These are phyloP conservation scores for Ambrosiella xylebori DNA, from an alignment of 2,329 filamentous ascomycete species.

Conservation along the genomic window DNA sequence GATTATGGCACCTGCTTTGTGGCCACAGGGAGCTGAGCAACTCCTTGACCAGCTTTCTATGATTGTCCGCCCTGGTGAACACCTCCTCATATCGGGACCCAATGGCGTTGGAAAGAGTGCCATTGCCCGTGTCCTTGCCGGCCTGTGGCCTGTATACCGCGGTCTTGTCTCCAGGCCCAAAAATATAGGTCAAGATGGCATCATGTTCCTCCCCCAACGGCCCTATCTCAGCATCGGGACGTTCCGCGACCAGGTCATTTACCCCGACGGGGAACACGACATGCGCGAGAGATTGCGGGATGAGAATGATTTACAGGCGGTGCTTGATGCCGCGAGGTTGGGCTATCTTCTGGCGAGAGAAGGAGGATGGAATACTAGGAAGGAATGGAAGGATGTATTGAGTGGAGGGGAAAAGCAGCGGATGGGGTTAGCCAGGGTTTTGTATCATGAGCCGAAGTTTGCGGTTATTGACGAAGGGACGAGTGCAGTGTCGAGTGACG, in stretches of 20 bases:
- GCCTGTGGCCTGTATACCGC: conserved; percentile 90
- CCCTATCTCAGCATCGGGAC: conserved; percentile 88
- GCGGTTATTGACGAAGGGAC: conserved; percentile 94
- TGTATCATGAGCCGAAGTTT: conserved; percentile 91
- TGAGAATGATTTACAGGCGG: conserved; percentile 55
- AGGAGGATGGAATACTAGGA: conserved; percentile 89
- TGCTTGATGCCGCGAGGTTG: conserved; percentile 68
- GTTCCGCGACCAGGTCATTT: conserved; percentile 90
- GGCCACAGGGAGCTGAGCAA: conserved; percentile 81
- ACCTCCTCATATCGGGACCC: conserved; percentile 82
- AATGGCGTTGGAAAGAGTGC: conserved; percentile 91
- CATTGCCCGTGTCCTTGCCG: conserved; percentile 72
- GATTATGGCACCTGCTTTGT: conserved; percentile 72
- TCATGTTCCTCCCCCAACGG: conserved; percentile 95
- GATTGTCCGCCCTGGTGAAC: conserved; percentile 77
- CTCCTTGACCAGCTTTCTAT: conserved; percentile 77
- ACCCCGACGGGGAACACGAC: conserved; percentile 84
- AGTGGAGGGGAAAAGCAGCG: conserved; percentile 94
- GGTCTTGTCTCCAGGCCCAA: conserved; percentile 81
- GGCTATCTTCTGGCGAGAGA: conserved; percentile 84
- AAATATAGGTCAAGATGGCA: conserved; percentile 64
- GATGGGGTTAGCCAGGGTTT: conserved; percentile 72
- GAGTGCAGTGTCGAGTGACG: conserved; percentile 81
- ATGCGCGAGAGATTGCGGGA: conserved; percentile 69
- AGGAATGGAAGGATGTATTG: conserved; percentile 98